Percentiles rank a stretch among this genome's conserved stretches.
phyloP scores from a whole-genome alignment of 768 basidiomycete genomes.

The Leccinellum rugosiceps region DNA sequence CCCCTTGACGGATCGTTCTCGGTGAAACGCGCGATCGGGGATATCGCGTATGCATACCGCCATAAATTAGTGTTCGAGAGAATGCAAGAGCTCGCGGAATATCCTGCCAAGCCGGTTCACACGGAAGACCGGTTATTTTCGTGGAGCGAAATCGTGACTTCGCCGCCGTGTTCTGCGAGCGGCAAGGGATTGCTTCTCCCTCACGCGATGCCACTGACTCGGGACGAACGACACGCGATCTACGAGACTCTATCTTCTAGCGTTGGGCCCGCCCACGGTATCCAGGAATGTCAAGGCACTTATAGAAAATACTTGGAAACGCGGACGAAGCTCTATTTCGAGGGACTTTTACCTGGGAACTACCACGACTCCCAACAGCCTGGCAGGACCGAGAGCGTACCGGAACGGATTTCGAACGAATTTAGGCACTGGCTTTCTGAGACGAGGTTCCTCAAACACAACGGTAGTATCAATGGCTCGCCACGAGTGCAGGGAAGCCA shows the following conservation, averaged over 20 bases:
- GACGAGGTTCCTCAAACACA: constrained; percentile 23
- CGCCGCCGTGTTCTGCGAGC: constrained; percentile 23
- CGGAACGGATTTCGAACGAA: constrained; percentile 22
- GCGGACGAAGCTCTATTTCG: constrained; percentile 45
- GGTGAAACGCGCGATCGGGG: constrained; percentile 26
- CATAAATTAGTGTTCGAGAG: constrained; percentile 26
- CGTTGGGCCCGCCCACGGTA: constrained; percentile 43
- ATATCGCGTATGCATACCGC: constrained; percentile 28
- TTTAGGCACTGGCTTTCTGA: constrained; percentile 34
- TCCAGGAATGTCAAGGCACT: constrained; percentile 50
- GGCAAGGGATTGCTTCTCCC: constrained; percentile 14
- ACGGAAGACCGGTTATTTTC: constrained; percentile 8
- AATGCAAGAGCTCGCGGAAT: constrained; percentile 23
- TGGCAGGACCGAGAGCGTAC: constrained; percentile 1
- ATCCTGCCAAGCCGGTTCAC: constrained; percentile 8
- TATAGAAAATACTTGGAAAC: constrained; percentile 53
- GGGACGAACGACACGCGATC: constrained; percentile 46
- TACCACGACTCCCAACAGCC: constrained; percentile 14
- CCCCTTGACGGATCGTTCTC: constrained; percentile 28
- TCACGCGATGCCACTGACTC: constrained; percentile 33
- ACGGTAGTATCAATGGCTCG: constrained; percentile 8
- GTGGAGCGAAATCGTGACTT: constrained; percentile 13
- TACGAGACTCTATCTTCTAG: constrained; percentile 50
- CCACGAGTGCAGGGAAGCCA: constrained; percentile 9
- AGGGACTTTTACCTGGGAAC: constrained; percentile 33